These are phyloP conservation scores for Lachnellula cervina DNA, from an alignment of 2,329 filamentous ascomycete genomes.

Conservation along the genomic window DNA sequence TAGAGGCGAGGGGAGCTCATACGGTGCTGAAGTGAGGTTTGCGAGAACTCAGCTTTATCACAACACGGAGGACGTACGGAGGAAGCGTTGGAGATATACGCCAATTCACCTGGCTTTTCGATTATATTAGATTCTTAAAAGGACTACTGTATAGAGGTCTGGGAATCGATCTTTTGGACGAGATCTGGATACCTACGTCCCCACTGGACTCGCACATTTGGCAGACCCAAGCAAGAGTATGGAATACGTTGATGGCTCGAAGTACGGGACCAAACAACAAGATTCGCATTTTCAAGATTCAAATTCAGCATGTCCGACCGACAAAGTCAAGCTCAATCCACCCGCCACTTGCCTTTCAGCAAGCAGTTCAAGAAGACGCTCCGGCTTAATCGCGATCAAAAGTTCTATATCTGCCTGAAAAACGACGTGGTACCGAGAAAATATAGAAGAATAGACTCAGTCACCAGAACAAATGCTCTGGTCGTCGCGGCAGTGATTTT, in stretches of 20 bases:
- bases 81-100: background rate
- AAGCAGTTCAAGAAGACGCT: conserved; percentile 81
- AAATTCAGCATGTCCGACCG: conserved; percentile 30
- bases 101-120: background rate
- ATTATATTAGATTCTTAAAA: background rate
- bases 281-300: background rate
- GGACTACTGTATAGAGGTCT: background rate
- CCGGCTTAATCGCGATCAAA: conserved; percentile 97
- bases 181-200: background rate
- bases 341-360: conserved; percentile 75
- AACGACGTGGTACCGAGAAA: conserved; percentile 75
- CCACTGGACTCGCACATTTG: background rate
- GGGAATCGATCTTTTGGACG: background rate
- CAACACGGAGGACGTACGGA: background rate
- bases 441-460: conserved; percentile 59
- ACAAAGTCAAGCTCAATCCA: conserved; percentile 96
- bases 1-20: conserved; percentile 87
- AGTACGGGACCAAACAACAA: background rate
- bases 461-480: conserved; percentile 44
- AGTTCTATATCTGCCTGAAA: conserved; percentile 64
- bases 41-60: background rate
- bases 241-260: background rate
- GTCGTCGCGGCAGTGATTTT: conserved; percentile 30
- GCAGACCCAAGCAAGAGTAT: background rate
- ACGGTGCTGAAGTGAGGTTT: conserved; percentile 52